Conservation (phyloP, 768 basidiomycete species). For the Suillus fuscotomentosus region DNA sequence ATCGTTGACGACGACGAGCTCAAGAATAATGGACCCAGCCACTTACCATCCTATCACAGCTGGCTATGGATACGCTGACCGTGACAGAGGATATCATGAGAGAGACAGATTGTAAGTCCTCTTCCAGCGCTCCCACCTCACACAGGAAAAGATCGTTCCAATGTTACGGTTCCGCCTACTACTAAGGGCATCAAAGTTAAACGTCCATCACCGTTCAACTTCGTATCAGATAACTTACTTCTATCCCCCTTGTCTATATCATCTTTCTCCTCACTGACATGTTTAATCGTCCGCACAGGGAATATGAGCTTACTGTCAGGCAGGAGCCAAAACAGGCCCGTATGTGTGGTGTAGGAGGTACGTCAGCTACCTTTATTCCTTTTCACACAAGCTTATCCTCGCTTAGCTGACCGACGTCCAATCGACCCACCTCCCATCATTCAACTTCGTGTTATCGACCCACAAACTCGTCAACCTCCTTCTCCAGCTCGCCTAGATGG, state of each 20-base stretch:
- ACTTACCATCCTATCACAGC: neutral
- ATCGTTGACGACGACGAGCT: slow-evolving; percentile 3
- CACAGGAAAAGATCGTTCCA: slow-evolving; percentile 12
- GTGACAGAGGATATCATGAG: slow-evolving; percentile 28
- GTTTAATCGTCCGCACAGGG: slow-evolving; percentile 42
- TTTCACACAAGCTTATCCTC: neutral
- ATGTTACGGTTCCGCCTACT: slow-evolving; percentile 12
- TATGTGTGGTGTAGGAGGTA: slow-evolving; percentile 88
- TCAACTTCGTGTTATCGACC: slow-evolving; percentile 87
- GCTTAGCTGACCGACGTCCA: slow-evolving; percentile 85
- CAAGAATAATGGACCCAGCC: neutral
- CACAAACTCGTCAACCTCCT: slow-evolving; percentile 35
- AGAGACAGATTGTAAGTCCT: slow-evolving; percentile 37
- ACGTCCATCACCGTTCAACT: slow-evolving; percentile 4
- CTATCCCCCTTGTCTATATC: neutral
- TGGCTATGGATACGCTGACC: slow-evolving; percentile 12
- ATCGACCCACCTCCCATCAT: slow-evolving; percentile 97
- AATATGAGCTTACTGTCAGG: slow-evolving; percentile 82
- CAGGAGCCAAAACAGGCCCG: slow-evolving; percentile 92
- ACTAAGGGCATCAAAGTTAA: slow-evolving; percentile 1
- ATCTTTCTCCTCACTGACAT: slow-evolving; percentile 1
- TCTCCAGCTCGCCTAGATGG: slow-evolving; percentile 27
- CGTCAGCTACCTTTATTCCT: slow-evolving; percentile 34
- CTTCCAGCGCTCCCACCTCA: slow-evolving; percentile 15
- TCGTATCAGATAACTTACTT: slow-evolving; percentile 15